Evolutionary conservation across 2,329 filamentous ascomycete genomes (phyloP).

Genomic region (Emmonsia crescens): DNA sequence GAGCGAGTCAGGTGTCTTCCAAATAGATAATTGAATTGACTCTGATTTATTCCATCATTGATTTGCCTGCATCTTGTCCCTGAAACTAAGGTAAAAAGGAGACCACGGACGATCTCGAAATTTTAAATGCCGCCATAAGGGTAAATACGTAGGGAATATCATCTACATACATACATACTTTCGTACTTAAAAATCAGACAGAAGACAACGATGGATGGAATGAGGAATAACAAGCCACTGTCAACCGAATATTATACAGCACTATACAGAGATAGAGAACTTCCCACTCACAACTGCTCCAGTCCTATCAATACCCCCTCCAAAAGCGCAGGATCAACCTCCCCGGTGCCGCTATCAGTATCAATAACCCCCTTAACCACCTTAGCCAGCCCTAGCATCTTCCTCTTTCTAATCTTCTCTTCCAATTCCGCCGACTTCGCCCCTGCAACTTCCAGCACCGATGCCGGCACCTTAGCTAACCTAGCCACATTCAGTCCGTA

Average conservation of each 20-base stretch:
- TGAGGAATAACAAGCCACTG: not conserved
- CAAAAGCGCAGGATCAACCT: slow-evolving; percentile 18
- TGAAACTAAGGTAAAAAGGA: not conserved
- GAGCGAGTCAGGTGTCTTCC: not conserved
- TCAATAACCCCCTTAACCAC: slow-evolving; percentile 22
- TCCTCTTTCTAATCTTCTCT: slow-evolving; percentile 53
- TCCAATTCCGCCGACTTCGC: slow-evolving; percentile 73
- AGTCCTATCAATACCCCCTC: slow-evolving; percentile 33
- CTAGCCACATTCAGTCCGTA: slow-evolving; percentile 91
- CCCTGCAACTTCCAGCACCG: slow-evolving; percentile 69
- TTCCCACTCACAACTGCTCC: slow-evolving; percentile 29
- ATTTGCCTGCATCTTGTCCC: no score
- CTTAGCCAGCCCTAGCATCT: slow-evolving; percentile 36
- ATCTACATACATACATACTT: not conserved
- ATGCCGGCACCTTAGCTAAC: slow-evolving; percentile 66
- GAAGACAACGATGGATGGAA: not conserved
- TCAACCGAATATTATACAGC: not conserved
- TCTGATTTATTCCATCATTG: not conserved
- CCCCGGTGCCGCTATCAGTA: slow-evolving; percentile 12
- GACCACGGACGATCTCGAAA: not conserved
- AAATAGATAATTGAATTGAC: slow-evolving; percentile 2
- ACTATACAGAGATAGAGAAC: not conserved
- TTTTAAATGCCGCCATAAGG: not conserved
- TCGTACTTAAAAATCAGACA: no score
- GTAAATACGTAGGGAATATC: not conserved